Evolutionary conservation across 345 rosid genomes (phyloP), one percentile per base, ranked within the genome.

Genomic region (Boechera stricta): DNA sequence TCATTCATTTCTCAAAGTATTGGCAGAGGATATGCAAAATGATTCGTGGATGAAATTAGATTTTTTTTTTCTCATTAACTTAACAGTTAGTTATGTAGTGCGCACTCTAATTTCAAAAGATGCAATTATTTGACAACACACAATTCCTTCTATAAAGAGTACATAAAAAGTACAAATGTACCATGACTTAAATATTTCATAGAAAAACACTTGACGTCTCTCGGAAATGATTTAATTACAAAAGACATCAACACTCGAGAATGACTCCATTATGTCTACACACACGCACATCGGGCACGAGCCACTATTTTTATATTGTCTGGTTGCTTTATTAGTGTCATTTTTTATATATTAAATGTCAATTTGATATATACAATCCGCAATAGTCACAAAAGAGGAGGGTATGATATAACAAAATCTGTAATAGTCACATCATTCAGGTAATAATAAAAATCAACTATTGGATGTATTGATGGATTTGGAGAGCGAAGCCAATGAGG

Each of bases 181-280:
- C 47, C 67, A 64, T 21, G 72, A 8, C 45, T 77, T 60, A 21
- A 44, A 71, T 53, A 67, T 52, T 66, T 55, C 42, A 52, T 24
- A 51, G 42, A 67, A 32, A 59, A 66, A 15, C 67, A 57, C 73
- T 71, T 49, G 68, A 78, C 53, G 28, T 35, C 38, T 70, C 67
- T 39, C 36, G 21, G 9, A 16, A 72, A 56, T 32, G 47, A 67
- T 67, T 38, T 72, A 56, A 57, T 36, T 59, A 64, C 53, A 56
- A 44, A 21, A 62, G 60, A 64, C 77, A 71, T 15, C 31, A 41
- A 42, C 56, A 69, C 52, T 65, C 63, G 18, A 73, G 48, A 39
- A 79, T 73, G 82, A 79, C 74, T 67, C 74, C 78, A 79, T 79
- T 67, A 66, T 72, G 77, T 71, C 77, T 57, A 48, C 29, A 47